Base-by-base conservation (phyloP, 1,139 yeast species). In the Geotrichum reessii region DNA sequence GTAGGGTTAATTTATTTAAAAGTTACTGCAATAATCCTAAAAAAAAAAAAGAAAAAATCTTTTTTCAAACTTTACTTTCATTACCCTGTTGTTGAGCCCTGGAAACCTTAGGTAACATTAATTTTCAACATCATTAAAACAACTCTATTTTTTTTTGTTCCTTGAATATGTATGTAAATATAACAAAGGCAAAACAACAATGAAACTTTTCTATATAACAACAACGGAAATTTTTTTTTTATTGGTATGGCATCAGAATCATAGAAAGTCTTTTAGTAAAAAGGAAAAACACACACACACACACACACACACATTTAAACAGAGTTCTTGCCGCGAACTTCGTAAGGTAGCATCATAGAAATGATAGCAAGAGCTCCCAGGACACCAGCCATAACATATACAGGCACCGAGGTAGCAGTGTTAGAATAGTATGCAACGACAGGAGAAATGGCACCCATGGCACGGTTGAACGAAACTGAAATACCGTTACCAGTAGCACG, bases 371-470 rank as follows among this genome's bases (percentile, higher is more conserved):
- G 67, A 11, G 69, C 69, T 3, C 82, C 81, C 37, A 69, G 78
- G 61, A 78, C 70, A 0, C 82, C 83, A 33, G 85, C 86, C 70
- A 83, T 78, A n/a, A 81, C 81, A 78, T 81, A 82, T 56, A 82
- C 79, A 1, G 86, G 85, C 40, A 77, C 78, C 12, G 78, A 60
- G 5, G 83, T 73, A 12, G 73, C 70, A 11, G 80, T 73, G 53
- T 73, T 65, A 54, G 77, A 73, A 65, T 68, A 82, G 70, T 76
- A 80, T 57, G 80, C 81, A 58, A 81, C 77, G 47, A 81, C 75
- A 0, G 86, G 85, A 5, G 80, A 81, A 62, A 81, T 71, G 47
- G 77, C 76, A 14, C 83, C 80, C 31, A 79, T 74, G 14, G 76
- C 68, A 65, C 86, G 75, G 55, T 78, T 76, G 44, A 74, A 72